These are phyloP conservation scores for Diaporthe eres DNA, from an alignment of 2,329 filamentous ascomycete species.

Conservation along the genomic window DNA sequence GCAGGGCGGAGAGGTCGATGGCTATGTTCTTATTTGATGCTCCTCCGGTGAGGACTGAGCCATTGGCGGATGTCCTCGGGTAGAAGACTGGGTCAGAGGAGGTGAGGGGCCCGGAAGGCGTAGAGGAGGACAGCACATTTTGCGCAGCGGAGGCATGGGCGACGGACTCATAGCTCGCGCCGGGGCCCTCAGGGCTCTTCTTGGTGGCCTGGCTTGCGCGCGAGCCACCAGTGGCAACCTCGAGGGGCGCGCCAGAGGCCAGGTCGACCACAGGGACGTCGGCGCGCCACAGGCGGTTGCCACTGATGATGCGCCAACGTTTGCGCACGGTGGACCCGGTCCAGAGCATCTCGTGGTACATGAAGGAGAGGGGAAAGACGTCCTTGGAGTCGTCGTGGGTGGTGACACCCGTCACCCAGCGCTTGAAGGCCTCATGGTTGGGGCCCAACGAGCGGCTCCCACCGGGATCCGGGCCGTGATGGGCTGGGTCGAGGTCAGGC, in stretches of 20 bases:
- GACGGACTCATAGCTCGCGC: neutral
- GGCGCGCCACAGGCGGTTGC: constrained; percentile 53
- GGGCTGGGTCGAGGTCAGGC: constrained; percentile 1
- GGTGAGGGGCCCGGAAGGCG: neutral
- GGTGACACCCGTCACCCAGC: constrained; percentile 58
- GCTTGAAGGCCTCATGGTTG: constrained; percentile 54
- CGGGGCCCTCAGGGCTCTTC: neutral
- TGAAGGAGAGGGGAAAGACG: constrained; percentile 58
- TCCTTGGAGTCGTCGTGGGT: constrained; percentile 60
- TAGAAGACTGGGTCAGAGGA: constrained; percentile 38
- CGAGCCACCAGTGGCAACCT: constrained; percentile 44
- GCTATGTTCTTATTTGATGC: constrained; percentile 50
- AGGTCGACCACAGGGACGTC: constrained; percentile 47
- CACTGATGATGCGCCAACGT: constrained; percentile 58
- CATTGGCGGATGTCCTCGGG: constrained; percentile 41
- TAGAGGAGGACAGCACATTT: neutral
- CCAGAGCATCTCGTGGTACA: constrained; percentile 54
- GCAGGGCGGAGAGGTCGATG: constrained; percentile 48
- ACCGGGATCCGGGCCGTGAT: constrained; percentile 16
- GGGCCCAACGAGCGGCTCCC: constrained; percentile 14
- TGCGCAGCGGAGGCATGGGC: neutral
- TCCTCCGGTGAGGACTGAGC: constrained; percentile 33
- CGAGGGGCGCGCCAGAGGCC: constrained; percentile 44
- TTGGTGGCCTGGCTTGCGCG: constrained; percentile 36
- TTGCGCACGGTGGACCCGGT: constrained; percentile 56